Base-by-base conservation (phyloP, 768 basidiomycete species). In the Collybia sp. region DNA sequence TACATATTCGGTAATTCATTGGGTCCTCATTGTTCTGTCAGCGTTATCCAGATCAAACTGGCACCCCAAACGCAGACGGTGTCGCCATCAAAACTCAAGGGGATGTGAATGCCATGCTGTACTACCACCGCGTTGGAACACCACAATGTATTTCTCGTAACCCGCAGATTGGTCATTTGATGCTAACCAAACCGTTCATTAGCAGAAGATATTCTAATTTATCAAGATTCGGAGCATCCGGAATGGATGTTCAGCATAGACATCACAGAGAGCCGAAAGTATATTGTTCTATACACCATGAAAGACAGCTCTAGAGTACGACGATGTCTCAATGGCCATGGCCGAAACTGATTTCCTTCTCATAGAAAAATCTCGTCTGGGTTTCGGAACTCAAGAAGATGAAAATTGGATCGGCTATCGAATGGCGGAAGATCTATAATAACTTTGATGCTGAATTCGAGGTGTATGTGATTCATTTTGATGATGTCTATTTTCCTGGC, bases 121-220 rank as follows among this genome's bases (percentile, higher is more conserved):
- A 79, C 59, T 92, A 88, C 61, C 90, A 92, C 57, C 71, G 68
- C 35, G 53, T 91, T 40, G 83, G 85, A 40, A 88, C 89, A 8
- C 56, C 72, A 8, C 89, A 91, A 62, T 72, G 84, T 82, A 65
- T 47, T 70, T 61, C 46, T 43, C 46, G 15, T 31, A 16, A 17
- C 48, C 43, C 36, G 42, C 20, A 25, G 25, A 46, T 25, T 37
- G n/a, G 16, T 1, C 45, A 40, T 40, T 43, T 47, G 13, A 42
- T n/a, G 35, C 31, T 46, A 44, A 40, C 31, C 30, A 8, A 15
- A 35, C 35, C 30, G 30, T 19, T 39, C 42, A 33, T 33, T 47
- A 86, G 86, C 80, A 15, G 78, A 83, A 39, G 88, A 92, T 51
- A 60, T 84, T 43, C 66, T 91, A 43, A 73, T 90, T 31, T 63